phyloP scores from a whole-genome alignment of 371 early-diverging fungal genomes.

The Fennellomyces sp. region DNA sequence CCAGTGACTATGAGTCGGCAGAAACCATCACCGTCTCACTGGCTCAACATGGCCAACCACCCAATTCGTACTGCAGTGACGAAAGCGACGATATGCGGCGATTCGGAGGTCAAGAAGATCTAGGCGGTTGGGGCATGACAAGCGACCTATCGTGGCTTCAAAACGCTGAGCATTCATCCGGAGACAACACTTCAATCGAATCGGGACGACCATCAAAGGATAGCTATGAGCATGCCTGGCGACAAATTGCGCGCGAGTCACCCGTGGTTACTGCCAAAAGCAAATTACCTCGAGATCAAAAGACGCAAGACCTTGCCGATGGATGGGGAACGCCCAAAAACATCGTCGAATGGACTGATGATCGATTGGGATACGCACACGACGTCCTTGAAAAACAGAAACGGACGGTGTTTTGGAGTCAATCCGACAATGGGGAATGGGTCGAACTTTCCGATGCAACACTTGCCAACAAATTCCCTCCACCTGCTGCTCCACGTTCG shows the following conservation, averaged over 20 bases:
- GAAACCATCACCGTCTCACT: no score
- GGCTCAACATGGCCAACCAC: no score
- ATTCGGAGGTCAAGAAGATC: no score
- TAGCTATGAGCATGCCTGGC: constrained; percentile 12
- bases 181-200: background rate
- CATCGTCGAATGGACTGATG: constrained; percentile 35
- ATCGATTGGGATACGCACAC: constrained; percentile 31
- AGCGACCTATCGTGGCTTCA: constrained; percentile 3
- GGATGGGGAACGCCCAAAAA: constrained; percentile 40
- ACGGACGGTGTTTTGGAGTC: constrained; percentile 33
- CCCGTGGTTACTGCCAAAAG: background rate
- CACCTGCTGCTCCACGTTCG: background rate
- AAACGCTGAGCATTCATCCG: background rate
- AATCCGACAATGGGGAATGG: constrained; percentile 5
- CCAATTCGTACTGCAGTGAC: no score
- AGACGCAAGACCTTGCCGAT: constrained; percentile 13
- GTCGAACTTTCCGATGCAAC: background rate
- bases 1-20: no score
- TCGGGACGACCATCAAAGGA: background rate
- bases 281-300: no score
- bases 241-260: constrained; percentile 3
- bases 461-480: background rate
- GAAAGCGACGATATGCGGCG: no score
- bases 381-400: constrained; percentile 40
- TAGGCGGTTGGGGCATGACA: constrained; percentile 33